These are phyloP conservation scores for Lepidium africanum DNA, from an alignment of 345 rosid species.

Conservation along the genomic window DNA sequence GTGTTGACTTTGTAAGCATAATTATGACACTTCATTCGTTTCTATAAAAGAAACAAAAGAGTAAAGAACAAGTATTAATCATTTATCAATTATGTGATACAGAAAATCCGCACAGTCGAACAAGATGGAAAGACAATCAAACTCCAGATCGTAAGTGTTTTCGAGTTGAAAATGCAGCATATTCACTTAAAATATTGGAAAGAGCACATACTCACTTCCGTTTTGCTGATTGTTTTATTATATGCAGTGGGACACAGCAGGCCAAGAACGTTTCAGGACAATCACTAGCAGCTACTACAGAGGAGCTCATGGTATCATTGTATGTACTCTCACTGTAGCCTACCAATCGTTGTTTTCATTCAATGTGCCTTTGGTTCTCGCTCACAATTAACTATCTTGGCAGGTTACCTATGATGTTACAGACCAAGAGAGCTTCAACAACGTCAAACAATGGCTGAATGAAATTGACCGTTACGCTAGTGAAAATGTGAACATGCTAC, in stretches of 20 bases:
- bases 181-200: not conserved
- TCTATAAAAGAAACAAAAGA: not conserved
- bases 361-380: not conserved
- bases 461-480: conserved; percentile 77
- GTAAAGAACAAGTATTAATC: not conserved
- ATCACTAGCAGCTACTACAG: conserved; percentile 91
- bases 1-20: conserved; percentile 54
- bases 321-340: conserved; percentile 22
- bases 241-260: conserved; percentile 90
- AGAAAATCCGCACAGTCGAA: conserved; percentile 62
- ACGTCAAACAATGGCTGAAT: conserved; percentile 73
- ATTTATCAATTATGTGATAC: conserved; percentile 5
- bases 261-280: conserved; percentile 90
- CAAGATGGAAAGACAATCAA: conserved; percentile 58
- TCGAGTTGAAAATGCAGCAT: not conserved
- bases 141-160: conserved; percentile 45
- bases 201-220: not conserved
- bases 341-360: not conserved
- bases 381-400: not conserved
- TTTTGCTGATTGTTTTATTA: not conserved
- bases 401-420: conserved; percentile 80
- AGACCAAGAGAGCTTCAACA: conserved; percentile 81
- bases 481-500: conserved; percentile 73
- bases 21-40: not conserved
- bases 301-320: conserved; percentile 93